Percentiles rank a stretch among this genome's conserved stretches.
phyloP scores from a whole-genome alignment of 495 filamentous ascomycete species.

The Oidiodendron maius region DNA sequence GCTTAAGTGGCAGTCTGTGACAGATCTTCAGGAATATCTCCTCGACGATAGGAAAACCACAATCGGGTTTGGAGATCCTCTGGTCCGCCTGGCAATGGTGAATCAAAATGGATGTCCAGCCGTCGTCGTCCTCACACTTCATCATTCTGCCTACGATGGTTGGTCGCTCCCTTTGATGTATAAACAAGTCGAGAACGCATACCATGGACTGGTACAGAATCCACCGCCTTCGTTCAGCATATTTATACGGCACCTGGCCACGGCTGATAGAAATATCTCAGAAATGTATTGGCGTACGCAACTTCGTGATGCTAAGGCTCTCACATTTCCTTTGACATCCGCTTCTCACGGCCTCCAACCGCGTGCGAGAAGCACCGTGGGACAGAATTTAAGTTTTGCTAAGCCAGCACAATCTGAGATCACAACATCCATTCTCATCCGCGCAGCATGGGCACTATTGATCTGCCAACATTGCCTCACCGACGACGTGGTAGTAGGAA shows the following conservation, averaged over 20 bases:
- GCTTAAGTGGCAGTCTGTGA: neutral
- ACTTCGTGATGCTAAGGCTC: neutral
- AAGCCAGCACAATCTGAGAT: neutral
- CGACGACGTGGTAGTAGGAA: constrained; percentile 40
- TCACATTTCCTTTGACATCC: neutral
- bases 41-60: neutral
- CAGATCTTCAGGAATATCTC: neutral
- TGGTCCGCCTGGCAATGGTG: neutral
- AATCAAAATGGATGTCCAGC: neutral
- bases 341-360: neutral
- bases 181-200: neutral
- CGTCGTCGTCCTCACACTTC: neutral
- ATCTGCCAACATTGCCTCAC: constrained; percentile 22
- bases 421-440: constrained; percentile 19
- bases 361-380: neutral
- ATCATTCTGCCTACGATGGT: constrained; percentile 1
- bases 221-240: neutral
- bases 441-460: constrained; percentile 33
- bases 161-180: neutral
- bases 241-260: neutral
- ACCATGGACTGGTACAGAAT: neutral
- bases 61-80: neutral
- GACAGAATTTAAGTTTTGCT: neutral
- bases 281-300: neutral
- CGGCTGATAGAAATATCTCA: neutral